Evolutionary conservation across 2,329 filamentous ascomycete species (phyloP).

Genomic region (Pseudovirgaria hyperparasitica): DNA sequence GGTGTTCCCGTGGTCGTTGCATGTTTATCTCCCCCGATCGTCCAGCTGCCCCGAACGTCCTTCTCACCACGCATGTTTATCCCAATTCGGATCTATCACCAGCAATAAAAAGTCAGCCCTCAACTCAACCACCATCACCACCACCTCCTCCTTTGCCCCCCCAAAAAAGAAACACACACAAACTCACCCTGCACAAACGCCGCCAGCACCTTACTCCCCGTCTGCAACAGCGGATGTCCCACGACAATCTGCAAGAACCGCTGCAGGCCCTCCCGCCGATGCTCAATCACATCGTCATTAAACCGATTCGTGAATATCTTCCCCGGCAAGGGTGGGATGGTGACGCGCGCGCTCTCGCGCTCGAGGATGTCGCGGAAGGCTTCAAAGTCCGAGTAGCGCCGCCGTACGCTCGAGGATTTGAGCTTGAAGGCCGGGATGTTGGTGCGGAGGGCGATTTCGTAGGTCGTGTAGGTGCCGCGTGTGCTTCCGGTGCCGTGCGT

Average conservation of each 20-base stretch:
- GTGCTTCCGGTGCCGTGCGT: slow-evolving; percentile 89
- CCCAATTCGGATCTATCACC: slow-evolving; percentile 66
- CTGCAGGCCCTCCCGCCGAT: slow-evolving; percentile 79
- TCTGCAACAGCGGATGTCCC: slow-evolving; percentile 90
- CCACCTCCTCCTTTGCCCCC: slow-evolving; percentile 1
- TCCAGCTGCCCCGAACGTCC: too few relatives aligned
- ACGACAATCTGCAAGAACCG: slow-evolving; percentile 96
- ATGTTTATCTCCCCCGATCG: too few relatives aligned
- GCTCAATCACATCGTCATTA: slow-evolving; percentile 96
- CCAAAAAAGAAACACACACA: neutral
- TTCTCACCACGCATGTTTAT: slow-evolving; percentile 37
- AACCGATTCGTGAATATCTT: slow-evolving; percentile 98
- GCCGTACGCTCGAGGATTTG: slow-evolving; percentile 67
- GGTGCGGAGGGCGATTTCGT: slow-evolving; percentile 93
- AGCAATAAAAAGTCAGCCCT: slow-evolving; percentile 7
- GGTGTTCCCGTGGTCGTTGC: too few relatives aligned
- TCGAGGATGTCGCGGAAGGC: slow-evolving; percentile 98
- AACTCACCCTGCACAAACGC: slow-evolving; percentile 87
- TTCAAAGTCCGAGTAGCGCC: slow-evolving; percentile 96
- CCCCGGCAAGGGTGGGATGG: slow-evolving; percentile 86
- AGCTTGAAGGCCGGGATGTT: slow-evolving; percentile 99
- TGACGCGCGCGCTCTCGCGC: slow-evolving; percentile 85
- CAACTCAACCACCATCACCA: neutral
- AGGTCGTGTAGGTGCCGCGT: slow-evolving; percentile 97
- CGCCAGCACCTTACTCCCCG: slow-evolving; percentile 89